Evolutionary conservation across 2,329 filamentous ascomycete species (phyloP).

Genomic region (Colletotrichum scovillei): DNA sequence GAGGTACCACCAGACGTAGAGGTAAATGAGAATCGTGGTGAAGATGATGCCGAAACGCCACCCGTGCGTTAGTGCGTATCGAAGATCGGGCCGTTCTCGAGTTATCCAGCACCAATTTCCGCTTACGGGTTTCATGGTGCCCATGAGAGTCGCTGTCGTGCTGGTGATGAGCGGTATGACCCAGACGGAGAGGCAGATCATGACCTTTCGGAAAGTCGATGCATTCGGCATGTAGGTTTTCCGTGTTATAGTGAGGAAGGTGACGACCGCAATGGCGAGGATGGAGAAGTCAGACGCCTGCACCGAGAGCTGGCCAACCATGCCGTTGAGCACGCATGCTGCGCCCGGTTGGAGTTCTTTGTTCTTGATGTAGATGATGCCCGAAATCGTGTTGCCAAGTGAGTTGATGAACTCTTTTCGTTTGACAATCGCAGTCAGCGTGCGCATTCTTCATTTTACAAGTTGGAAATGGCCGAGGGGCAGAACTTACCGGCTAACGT

Average conservation of each 20-base stretch:
- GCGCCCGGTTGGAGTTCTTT: slow-evolving; percentile 42
- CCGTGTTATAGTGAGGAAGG: slow-evolving; percentile 51
- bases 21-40: slow-evolving; percentile 52
- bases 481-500: slow-evolving; percentile 39
- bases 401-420: slow-evolving; percentile 53
- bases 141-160: slow-evolving; percentile 43
- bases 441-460: neutral
- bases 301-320: slow-evolving; percentile 57
- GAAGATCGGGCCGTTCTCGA: slow-evolving; percentile 47
- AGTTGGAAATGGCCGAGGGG: neutral
- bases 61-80: slow-evolving; percentile 57
- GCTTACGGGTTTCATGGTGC: slow-evolving; percentile 46
- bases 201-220: slow-evolving; percentile 42
- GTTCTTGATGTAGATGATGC: slow-evolving; percentile 46
- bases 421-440: neutral
- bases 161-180: slow-evolving; percentile 52
- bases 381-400: slow-evolving; percentile 55
- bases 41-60: slow-evolving; percentile 58
- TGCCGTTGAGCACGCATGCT: slow-evolving; percentile 55
- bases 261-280: slow-evolving; percentile 56
- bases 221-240: slow-evolving; percentile 47
- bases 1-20: slow-evolving; percentile 53
- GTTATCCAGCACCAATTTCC: slow-evolving; percentile 63
- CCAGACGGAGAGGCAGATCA: slow-evolving; percentile 53
- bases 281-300: slow-evolving; percentile 57